Conservation (phyloP, 176 grass and related monocot genomes). For the Carex pumila region DNA sequence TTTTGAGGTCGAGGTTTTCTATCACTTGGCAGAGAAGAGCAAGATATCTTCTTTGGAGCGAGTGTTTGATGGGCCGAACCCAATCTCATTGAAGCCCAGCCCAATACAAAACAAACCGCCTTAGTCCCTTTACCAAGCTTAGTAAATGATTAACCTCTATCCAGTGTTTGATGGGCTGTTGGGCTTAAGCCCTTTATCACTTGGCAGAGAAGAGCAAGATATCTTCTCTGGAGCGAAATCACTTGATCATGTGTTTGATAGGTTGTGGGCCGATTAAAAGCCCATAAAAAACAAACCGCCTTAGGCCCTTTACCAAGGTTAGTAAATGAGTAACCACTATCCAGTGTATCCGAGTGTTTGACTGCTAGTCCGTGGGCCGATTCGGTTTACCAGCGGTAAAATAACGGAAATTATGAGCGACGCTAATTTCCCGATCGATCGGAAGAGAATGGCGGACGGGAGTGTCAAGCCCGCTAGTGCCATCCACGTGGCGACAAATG, state of each 20-base stretch:
- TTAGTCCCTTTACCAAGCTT: not conserved
- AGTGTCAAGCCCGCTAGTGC: not conserved
- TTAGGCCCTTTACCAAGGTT: not conserved
- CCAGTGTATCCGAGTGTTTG: not conserved
- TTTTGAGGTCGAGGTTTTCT: conserved; percentile 13
- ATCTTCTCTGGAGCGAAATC: not conserved
- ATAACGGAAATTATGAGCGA: not conserved
- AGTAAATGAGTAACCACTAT: not conserved
- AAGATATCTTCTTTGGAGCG: not conserved
- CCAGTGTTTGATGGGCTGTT: too few relatives aligned
- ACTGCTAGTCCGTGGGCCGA: conserved; percentile 5
- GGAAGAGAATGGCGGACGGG: conserved; percentile 22
- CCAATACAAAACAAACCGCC: not conserved
- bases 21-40: not conserved
- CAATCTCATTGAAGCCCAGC: not conserved
- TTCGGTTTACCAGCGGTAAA: not conserved
- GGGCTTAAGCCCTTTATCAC: not conserved
- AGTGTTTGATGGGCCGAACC: not conserved
- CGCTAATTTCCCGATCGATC: not conserved
- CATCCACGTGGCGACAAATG: not conserved
- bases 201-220: not conserved
- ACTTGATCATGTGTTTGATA: not conserved
- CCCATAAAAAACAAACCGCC: not conserved
- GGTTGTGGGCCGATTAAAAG: not conserved
- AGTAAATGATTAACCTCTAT: not conserved